These are phyloP conservation scores for Coniochaeta sp. DNA, from an alignment of 2,329 filamentous ascomycete genomes.

Conservation along the genomic window DNA sequence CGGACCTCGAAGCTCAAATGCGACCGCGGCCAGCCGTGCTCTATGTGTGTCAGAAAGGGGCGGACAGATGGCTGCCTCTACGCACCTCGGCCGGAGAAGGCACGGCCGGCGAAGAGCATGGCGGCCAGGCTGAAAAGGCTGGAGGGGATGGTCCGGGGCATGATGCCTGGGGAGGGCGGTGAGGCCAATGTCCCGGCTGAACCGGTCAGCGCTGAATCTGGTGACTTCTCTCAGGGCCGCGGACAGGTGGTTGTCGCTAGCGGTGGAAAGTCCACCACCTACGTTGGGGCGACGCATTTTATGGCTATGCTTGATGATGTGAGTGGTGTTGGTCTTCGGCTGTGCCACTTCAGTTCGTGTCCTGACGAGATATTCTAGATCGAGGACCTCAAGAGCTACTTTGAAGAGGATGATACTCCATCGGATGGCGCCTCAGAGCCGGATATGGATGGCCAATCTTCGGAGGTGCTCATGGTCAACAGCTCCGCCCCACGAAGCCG, in stretches of 20 bases:
- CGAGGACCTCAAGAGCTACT: conserved; percentile 50
- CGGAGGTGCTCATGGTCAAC: conserved; percentile 35
- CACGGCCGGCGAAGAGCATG: conserved; percentile 38
- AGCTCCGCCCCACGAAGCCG: conserved; percentile 29
- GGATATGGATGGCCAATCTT: conserved; percentile 24
- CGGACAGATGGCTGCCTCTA: conserved; percentile 38
- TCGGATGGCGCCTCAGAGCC: conserved; percentile 10
- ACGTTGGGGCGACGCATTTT: conserved; percentile 52
- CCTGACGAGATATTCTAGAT: conserved; percentile 30
- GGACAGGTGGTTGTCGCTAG: conserved; percentile 31
- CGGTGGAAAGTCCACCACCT: conserved; percentile 31
- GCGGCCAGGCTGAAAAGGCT: conserved; percentile 45
- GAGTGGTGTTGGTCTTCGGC: conserved; percentile 13
- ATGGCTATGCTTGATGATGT: conserved; percentile 55
- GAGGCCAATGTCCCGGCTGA: conserved; percentile 5
- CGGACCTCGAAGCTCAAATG: conserved; percentile 49
- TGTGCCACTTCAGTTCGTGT: not conserved
- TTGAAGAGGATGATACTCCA: conserved; percentile 34
- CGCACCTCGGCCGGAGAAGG: conserved; percentile 35
- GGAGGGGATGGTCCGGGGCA: conserved; percentile 49
- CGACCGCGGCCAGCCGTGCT: conserved; percentile 43
- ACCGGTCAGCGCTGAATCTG: not conserved
- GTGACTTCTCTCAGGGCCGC: conserved; percentile 13
- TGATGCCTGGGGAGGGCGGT: conserved; percentile 35
- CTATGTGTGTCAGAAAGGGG: conserved; percentile 43